These are phyloP conservation scores for Sequoia sempervirens DNA, from an alignment of 75 land plant genomes.

Conservation along the genomic window DNA sequence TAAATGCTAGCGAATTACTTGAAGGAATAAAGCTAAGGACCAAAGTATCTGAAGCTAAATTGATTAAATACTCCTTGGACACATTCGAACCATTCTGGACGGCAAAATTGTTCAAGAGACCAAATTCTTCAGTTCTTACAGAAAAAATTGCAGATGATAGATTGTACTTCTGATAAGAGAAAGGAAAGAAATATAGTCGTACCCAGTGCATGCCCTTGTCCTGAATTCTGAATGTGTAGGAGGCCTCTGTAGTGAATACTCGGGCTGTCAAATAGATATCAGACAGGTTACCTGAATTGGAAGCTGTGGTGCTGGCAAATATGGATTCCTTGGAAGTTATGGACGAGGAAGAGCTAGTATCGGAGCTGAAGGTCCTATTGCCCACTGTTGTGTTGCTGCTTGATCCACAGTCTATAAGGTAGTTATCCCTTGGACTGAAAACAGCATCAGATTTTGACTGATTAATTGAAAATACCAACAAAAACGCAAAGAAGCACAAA, in stretches of 20 bases:
- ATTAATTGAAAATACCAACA: background rate
- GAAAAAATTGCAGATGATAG: slow-evolving; percentile 36
- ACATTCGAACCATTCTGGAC: slow-evolving; percentile 20
- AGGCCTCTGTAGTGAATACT: slow-evolving; percentile 35
- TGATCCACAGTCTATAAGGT: slow-evolving; percentile 54
- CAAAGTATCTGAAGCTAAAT: slow-evolving; percentile 35
- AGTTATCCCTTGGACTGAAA: slow-evolving; percentile 35
- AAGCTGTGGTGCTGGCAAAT: slow-evolving; percentile 18
- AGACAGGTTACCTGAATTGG: slow-evolving; percentile 9
- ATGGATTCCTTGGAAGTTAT: slow-evolving; percentile 7
- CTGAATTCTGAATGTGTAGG: slow-evolving; percentile 50
- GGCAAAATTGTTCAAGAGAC: slow-evolving; percentile 36
- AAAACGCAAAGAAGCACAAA: background rate
- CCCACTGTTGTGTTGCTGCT: slow-evolving; percentile 21
- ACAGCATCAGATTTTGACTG: background rate
- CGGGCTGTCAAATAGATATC: slow-evolving; percentile 45
- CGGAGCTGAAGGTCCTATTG: slow-evolving; percentile 30
- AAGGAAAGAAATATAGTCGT: slow-evolving; percentile 70
- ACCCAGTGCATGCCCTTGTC: slow-evolving; percentile 59
- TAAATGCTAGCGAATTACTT: slow-evolving; percentile 54
- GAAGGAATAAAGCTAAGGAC: slow-evolving; percentile 44
- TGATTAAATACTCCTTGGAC: slow-evolving; percentile 63
- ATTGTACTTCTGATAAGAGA: slow-evolving; percentile 23
- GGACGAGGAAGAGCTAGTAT: slow-evolving; percentile 14
- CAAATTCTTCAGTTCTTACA: slow-evolving; percentile 31